These are phyloP conservation scores for Solanum infundibuliforme DNA, from an alignment of 257 asterid genomes.

Conservation along the genomic window DNA sequence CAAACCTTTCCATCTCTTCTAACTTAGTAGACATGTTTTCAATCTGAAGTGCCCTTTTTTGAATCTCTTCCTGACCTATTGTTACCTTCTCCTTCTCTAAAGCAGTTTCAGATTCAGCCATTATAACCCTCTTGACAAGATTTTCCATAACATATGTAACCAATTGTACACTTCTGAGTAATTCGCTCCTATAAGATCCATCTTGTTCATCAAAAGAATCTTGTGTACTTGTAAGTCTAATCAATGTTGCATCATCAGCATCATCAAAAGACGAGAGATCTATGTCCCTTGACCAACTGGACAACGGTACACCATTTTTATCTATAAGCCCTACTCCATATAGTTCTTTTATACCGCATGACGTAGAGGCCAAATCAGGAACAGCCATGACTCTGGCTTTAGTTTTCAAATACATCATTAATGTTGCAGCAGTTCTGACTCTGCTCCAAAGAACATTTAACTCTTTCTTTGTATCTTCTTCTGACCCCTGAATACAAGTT, in stretches of 20 bases:
- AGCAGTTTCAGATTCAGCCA: conserved; percentile 85
- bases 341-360: conserved; percentile 64
- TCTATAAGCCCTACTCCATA: conserved; percentile 76
- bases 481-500: conserved; percentile 45
- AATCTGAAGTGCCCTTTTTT: conserved; percentile 56
- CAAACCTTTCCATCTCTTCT: conserved; percentile 93
- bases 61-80: conserved; percentile 67
- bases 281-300: conserved; percentile 54
- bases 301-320: conserved; percentile 56
- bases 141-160: conserved; percentile 84
- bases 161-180: conserved; percentile 64
- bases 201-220: conserved; percentile 58
- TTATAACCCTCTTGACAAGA: conserved; percentile 70
- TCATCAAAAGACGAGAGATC: conserved; percentile 48
- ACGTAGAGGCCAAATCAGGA: conserved; percentile 64
- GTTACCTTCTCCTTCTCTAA: conserved; percentile 68
- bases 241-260: conserved; percentile 48
- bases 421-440: conserved; percentile 72
- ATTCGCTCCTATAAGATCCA: conserved; percentile 46
- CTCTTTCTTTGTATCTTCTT: conserved; percentile 59
- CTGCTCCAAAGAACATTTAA: conserved; percentile 70
- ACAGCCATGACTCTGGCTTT: conserved; percentile 79
- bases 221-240: conserved; percentile 31
- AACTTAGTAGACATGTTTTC: conserved; percentile 72
- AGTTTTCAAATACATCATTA: conserved; percentile 69